Percentiles rank a stretch among this genome's conserved stretches.
Conservation (phyloP, 192 early-diverging fungal genomes). For the Entophlyctis helioformis region DNA sequence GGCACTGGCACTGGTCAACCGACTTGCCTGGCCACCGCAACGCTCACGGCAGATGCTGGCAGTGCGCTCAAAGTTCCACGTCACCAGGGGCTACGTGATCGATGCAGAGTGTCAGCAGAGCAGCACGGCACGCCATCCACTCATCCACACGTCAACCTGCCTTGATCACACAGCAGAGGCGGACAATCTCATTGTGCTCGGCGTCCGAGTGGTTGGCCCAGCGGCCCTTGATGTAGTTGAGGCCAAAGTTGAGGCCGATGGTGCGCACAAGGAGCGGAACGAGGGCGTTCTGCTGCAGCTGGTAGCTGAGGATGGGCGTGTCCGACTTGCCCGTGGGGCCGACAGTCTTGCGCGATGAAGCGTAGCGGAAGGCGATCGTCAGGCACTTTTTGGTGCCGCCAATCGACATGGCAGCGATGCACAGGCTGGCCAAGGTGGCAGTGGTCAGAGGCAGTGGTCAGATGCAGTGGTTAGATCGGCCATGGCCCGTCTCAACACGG, state of each 20-base stretch:
- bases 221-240: slow-evolving; percentile 61
- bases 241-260: slow-evolving; percentile 59
- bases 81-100: slow-evolving; percentile 40
- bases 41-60: slow-evolving; percentile 61
- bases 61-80: slow-evolving; percentile 60
- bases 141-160: slow-evolving; percentile 10
- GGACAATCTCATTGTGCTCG: slow-evolving; percentile 49
- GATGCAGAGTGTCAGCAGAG: background rate
- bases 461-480: background rate
- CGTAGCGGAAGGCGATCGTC: slow-evolving; percentile 61
- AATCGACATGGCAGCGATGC: slow-evolving; percentile 53
- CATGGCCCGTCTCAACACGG: background rate
- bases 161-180: slow-evolving; percentile 68
- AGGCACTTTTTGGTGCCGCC: slow-evolving; percentile 52
- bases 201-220: slow-evolving; percentile 31
- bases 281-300: slow-evolving; percentile 64
- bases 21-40: slow-evolving; percentile 58
- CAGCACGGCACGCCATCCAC: background rate
- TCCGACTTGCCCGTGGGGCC: slow-evolving; percentile 67
- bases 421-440: slow-evolving; percentile 17
- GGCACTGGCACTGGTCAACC: background rate
- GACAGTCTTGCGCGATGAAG: slow-evolving; percentile 54
- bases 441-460: background rate
- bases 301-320: slow-evolving; percentile 63
- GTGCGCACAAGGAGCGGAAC: slow-evolving; percentile 54